Base-by-base conservation (phyloP, 768 basidiomycete genomes). In the Boletus subcaerulescens region DNA sequence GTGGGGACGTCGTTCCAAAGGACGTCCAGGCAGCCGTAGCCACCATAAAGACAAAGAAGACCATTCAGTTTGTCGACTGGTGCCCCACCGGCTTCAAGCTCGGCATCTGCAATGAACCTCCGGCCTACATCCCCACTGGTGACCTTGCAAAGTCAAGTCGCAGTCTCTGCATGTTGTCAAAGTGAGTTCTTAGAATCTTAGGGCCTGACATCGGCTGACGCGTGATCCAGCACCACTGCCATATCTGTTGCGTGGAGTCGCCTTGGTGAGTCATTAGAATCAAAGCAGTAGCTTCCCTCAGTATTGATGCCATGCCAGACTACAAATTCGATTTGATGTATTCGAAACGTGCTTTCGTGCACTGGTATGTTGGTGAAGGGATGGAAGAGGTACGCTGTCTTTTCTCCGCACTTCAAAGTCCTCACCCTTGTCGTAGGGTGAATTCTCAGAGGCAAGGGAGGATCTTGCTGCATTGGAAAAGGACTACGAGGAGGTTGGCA, bases 291-390 rank as follows among this genome's bases (percentile, higher is more conserved):
- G n/a, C 22, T 42, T 45, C n/a, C 18, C 26, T 40, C 15, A 35
- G 18, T 20, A 40, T 35, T 68, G 45, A 66, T 44, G 13, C 31
- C 18, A 5, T 26, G 36, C 35, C 59, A 84, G 96, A 98, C 76
- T 88, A 96, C 80, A 98, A 98, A 75, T 98, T 98, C 73, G 96
- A 98, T 71, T 83, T 98, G 64, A 85, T 98, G 74, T 98, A 96
- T 80, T 95, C 94, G 58, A 97, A 92, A 73, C 90, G 91, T 72
- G 91, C 91, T 45, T 92, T 92, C 60, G 87, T 90, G 24, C 88
- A 91, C 72, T 90, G 93, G 93, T 96, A 95, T 67, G 95, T 97
- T 59, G 95, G 95, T 69, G 95, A 98, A 76, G 96, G 96, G 79
- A 98, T 98, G 96, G 96, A 98, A 71, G 96, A 98, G 80, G 83